Conservation (phyloP, 768 basidiomycete genomes). For the Naganishia kalamii region DNA sequence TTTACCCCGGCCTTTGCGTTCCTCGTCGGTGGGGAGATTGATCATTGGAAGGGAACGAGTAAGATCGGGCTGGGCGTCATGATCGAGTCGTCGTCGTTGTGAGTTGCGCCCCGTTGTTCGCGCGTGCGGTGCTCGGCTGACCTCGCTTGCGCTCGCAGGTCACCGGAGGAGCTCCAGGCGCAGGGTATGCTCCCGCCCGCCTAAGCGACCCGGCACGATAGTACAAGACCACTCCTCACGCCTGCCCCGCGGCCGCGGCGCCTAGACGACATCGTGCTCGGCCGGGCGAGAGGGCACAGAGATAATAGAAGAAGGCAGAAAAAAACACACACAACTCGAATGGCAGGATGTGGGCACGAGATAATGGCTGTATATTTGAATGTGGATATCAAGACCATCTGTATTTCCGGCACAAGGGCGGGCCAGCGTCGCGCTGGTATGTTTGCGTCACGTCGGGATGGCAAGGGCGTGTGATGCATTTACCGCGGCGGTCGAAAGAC, state of each 20-base stretch:
- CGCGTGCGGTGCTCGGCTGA: too few relatives aligned
- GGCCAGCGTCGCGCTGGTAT: too few relatives aligned
- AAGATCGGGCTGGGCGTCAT: conserved; percentile 96
- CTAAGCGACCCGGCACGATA: not conserved
- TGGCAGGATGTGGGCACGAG: not conserved
- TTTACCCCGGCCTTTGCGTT: conserved; percentile 94
- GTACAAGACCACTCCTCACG: not conserved
- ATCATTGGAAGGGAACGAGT: conserved; percentile 95
- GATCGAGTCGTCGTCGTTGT: conserved; percentile 62
- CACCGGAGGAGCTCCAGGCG: conserved; percentile 12
- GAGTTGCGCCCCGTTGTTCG: conserved; percentile 3
- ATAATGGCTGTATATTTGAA: conserved; percentile 5
- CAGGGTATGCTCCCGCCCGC: conserved; percentile 13
- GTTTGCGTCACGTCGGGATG: too few relatives aligned
- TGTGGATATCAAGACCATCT: conserved; percentile 9
- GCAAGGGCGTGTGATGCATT: too few relatives aligned
- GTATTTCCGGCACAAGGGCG: too few relatives aligned
- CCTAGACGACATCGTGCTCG: not conserved
- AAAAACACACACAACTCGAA: not conserved
- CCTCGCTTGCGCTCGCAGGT: not conserved
- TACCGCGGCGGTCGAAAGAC: too few relatives aligned
- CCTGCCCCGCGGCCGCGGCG: not conserved
- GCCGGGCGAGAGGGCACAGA: not conserved
- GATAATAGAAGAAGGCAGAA: conserved; percentile 6
- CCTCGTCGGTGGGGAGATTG: conserved; percentile 90